Percentiles rank a stretch among this genome's conserved stretches.
Evolutionary conservation across 2,329 filamentous ascomycete genomes (phyloP).

Genomic region (Mollisia scopiformis): DNA sequence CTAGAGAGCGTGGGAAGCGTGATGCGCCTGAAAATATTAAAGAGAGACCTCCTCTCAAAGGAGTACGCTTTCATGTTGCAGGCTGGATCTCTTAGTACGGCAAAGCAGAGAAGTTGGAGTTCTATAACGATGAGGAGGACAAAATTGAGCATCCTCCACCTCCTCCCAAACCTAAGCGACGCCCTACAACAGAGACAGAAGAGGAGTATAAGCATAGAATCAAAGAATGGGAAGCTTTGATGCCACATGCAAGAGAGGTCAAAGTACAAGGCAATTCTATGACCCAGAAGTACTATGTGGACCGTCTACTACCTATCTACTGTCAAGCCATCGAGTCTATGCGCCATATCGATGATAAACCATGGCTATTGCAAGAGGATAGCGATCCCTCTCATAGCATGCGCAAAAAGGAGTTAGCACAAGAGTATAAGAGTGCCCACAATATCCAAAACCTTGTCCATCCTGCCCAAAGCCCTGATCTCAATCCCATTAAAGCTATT

Average conservation of each 20-base stretch:
- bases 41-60: not conserved
- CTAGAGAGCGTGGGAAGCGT: constrained; percentile 6
- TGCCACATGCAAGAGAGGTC: not conserved
- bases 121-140: constrained; percentile 20
- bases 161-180: constrained; percentile 3
- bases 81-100: constrained; percentile 8
- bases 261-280: constrained; percentile 11
- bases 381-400: constrained; percentile 6
- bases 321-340: constrained; percentile 1
- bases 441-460: not conserved
- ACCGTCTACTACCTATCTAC: constrained; percentile 13
- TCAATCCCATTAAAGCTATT: not conserved
- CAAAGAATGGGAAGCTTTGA: constrained; percentile 8
- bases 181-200: not conserved
- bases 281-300: constrained; percentile 15
- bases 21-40: constrained; percentile 11
- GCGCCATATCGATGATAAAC: not conserved
- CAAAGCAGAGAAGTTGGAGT: constrained; percentile 14
- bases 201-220: constrained; percentile 13
- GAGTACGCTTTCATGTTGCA: constrained; percentile 13
- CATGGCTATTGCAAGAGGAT: constrained; percentile 15
- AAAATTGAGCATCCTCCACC: not conserved
- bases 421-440: not conserved
- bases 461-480: not conserved
- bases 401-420: not conserved